A percentile compares a stretch with the other conserved stretches of the same genome.
Evolutionary conservation across 352 stramenopile genomes (phyloP).

Genomic region (Thraustotheca clavata): DNA sequence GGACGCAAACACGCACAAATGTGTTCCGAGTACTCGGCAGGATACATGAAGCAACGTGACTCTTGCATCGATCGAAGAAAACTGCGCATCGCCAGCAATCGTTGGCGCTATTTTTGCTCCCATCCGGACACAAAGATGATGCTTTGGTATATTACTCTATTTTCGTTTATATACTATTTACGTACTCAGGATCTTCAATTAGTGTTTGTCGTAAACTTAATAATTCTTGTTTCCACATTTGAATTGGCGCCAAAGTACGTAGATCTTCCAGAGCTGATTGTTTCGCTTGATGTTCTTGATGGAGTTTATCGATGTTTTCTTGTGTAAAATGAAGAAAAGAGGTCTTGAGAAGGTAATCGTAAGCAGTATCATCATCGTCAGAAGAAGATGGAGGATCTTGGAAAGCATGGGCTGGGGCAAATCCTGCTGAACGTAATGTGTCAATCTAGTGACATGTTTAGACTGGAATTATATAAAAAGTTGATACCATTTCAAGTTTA

Average conservation of each 20-base stretch:
- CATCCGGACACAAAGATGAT: too few species aligned
- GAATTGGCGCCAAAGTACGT: conserved; percentile 60
- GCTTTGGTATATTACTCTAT: too few species aligned
- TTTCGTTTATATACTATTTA: neutral
- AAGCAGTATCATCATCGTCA: conserved; percentile 53
- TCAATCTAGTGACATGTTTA: neutral
- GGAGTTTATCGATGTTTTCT: conserved; percentile 90
- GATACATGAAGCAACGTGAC: neutral
- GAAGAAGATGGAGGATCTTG: conserved; percentile 21
- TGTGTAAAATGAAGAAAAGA: conserved; percentile 97
- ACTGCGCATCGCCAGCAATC: too few species aligned
- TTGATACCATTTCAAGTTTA: conserved; percentile 15
- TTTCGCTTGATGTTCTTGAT: conserved; percentile 87
- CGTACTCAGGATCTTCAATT: conserved; percentile 55
- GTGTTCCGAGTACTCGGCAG: conserved; percentile 77
- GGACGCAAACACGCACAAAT: conserved; percentile 36
- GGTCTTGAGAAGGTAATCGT: conserved; percentile 98
- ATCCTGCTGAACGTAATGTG: neutral
- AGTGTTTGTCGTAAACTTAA: conserved; percentile 42
- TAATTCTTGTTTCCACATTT: conserved; percentile 85
- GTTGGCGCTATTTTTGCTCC: too few species aligned
- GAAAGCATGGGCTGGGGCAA: neutral
- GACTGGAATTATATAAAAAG: neutral
- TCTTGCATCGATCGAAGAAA: neutral
- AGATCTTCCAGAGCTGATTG: conserved; percentile 81